Evolutionary conservation across 2,329 filamentous ascomycete genomes (phyloP), one percentile per base, ranked within the genome.

Genomic region (Iodosphaeria phyllophila): DNA sequence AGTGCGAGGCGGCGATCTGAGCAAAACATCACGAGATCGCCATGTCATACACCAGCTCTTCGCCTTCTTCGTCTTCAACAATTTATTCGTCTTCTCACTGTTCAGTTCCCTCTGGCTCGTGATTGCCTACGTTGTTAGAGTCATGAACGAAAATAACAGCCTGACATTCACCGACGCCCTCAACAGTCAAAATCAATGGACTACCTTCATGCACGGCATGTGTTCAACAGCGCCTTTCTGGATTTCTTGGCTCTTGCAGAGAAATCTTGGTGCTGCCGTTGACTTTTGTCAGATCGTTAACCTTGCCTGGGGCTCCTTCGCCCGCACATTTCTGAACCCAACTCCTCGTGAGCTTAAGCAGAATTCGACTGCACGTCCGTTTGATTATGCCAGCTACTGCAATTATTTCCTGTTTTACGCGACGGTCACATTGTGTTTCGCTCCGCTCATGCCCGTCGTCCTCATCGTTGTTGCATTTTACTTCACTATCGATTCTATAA

Each of bases 51-150:
- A 70, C 33, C 91, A 92, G 48, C 63, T 98, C 3, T 98, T 91
- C 51, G 66, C 78, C 11, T 98, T 98, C 55, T 98, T 98, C 50
- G 68, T 93, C 26, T 83, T 98, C 60, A 98, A 98, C 64, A 95
- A 95, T 43, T 51, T 98, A 28, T 58, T 98, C 35, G 73, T 95
- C 29, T 95, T 95, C 50, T 93, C 84, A 8, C 58, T 92, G 9
- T 95, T 95, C 48, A 80, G 78, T 22, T 72, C 79, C 2, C 52
- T 83, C 10, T 93, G 80, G 70, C 56, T 58, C 2, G 83, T 84
- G 38, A 56, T 83, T 6, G 53, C 70, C 1, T 56, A 56, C 4
- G 69, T 92, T 18, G 54, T 84, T 22, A 43, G 64, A 3, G 52
- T 16, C 9, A 23, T 61, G 22, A 67, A 67, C 0, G 47, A 59